phyloP scores from a whole-genome alignment of 2,329 filamentous ascomycete species.

The Coniella vitis region DNA sequence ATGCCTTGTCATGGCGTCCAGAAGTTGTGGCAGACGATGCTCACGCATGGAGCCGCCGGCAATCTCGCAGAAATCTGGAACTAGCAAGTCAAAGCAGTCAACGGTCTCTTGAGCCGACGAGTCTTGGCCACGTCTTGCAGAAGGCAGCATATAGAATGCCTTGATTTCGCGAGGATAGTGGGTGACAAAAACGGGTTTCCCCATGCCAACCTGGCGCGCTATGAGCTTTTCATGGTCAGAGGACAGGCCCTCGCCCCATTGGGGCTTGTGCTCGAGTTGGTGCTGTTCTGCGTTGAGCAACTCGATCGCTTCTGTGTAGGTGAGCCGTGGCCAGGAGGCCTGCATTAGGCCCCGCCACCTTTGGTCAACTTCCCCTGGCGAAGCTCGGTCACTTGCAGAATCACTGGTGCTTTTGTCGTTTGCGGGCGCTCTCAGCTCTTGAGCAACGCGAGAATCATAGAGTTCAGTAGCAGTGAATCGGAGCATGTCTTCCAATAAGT shows the following conservation, averaged over 20 bases:
- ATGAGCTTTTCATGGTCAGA: conserved; percentile 91
- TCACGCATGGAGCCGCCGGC: conserved; percentile 87
- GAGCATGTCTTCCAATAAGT: conserved; percentile 73
- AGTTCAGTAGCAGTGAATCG: conserved; percentile 40
- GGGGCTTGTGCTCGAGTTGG: conserved; percentile 61
- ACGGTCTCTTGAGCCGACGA: conserved; percentile 45
- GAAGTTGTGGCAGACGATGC: conserved; percentile 61
- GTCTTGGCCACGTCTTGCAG: not conserved
- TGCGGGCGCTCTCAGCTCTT: conserved; percentile 33
- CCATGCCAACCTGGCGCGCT: conserved; percentile 49
- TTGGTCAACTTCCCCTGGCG: conserved; percentile 46
- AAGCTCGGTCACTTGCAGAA: conserved; percentile 30
- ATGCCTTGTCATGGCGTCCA: conserved; percentile 63
- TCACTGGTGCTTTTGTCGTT: conserved; percentile 16
- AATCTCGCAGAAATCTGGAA: conserved; percentile 80
- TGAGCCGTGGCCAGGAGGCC: conserved; percentile 68
- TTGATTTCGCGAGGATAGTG: conserved; percentile 86
- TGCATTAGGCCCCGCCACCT: conserved; percentile 67
- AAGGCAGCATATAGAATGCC: conserved; percentile 60
- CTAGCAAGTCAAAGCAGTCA: conserved; percentile 84
- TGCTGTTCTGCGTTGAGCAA: conserved; percentile 54
- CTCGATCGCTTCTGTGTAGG: conserved; percentile 72
- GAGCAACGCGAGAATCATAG: conserved; percentile 33
- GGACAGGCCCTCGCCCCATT: conserved; percentile 69
- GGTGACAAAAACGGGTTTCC: conserved; percentile 78